These are phyloP conservation scores for Alectoria sarmentosa DNA, from an alignment of 495 filamentous ascomycete genomes.

Conservation along the genomic window DNA sequence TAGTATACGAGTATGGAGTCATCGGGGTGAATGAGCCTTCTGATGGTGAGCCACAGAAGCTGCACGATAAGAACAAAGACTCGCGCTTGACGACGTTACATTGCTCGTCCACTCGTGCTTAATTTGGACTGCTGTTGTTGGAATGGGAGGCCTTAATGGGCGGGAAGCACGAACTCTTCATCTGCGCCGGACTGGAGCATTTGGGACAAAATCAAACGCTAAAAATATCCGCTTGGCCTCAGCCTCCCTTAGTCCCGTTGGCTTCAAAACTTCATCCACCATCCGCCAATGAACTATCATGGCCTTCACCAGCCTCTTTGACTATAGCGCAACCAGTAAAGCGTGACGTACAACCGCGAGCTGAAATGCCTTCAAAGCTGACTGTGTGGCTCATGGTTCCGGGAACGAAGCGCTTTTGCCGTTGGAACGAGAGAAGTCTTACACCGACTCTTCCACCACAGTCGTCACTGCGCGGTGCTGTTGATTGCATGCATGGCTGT, in stretches of 20 bases:
- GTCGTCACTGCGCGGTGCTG: not conserved
- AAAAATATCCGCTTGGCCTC: too few species aligned
- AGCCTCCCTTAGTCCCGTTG: not conserved
- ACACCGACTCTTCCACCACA: not conserved
- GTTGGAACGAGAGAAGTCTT: not conserved
- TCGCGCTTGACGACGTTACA: conserved; percentile 14
- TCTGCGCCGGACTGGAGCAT: not conserved
- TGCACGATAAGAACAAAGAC: conserved; percentile 5
- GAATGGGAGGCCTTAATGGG: not conserved
- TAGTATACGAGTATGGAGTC: conserved; percentile 1
- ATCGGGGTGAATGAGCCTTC: conserved; percentile 5
- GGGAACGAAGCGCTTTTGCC: not conserved
- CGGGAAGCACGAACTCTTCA: not conserved
- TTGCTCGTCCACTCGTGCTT: conserved; percentile 10
- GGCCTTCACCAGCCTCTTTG: too few species aligned
- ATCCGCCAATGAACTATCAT: too few species aligned
- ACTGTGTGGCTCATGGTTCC: not conserved
- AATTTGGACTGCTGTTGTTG: conserved; percentile 8
- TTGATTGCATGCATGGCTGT: too few species aligned
- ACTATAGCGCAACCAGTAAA: too few species aligned
- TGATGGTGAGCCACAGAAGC: not conserved
- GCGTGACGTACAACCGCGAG: too few species aligned
- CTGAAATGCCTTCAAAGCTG: too few species aligned
- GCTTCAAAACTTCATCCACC: too few species aligned
- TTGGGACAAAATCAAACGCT: not conserved